Conservation (phyloP, 176 grass and related monocot genomes). For the Otatea glauca region DNA sequence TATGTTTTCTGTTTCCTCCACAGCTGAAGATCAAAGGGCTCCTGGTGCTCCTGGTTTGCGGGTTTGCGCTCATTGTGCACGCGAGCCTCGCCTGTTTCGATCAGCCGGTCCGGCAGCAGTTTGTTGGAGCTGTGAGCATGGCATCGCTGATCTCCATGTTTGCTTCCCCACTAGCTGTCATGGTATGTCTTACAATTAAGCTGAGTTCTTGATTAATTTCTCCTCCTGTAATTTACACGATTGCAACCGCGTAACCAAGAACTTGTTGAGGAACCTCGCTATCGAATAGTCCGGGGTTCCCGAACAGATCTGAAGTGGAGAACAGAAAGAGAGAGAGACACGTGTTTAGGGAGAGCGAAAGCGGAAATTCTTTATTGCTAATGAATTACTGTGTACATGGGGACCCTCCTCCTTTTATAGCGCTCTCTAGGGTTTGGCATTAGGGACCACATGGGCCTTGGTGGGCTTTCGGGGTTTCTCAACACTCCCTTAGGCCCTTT, state of each 20-base stretch:
- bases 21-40: slow-evolving; percentile 64
- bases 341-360: too few species aligned
- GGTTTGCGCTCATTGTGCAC: slow-evolving; percentile 44
- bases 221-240: neutral
- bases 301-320: too few species aligned
- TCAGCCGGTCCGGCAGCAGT: slow-evolving; percentile 51
- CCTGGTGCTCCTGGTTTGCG: slow-evolving; percentile 34
- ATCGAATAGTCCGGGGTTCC: too few species aligned
- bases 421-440: too few species aligned
- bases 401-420: too few species aligned
- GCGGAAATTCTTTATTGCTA: too few species aligned
- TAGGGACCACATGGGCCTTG: too few species aligned
- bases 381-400: too few species aligned
- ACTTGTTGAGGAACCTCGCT: too few species aligned
- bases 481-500: too few species aligned
- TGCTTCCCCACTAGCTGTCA: slow-evolving; percentile 78
- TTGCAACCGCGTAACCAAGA: neutral
- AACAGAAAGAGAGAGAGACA: too few species aligned
- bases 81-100: slow-evolving; percentile 58
- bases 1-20: neutral
- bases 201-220: neutral
- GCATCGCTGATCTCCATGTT: slow-evolving; percentile 78
- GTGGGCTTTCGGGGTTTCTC: too few species aligned
- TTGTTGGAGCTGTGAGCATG: slow-evolving; percentile 61
- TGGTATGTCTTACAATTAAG: slow-evolving; percentile 35